Percentiles rank a stretch among this genome's conserved stretches.
These are phyloP conservation scores for Nephelium lappaceum DNA, from an alignment of 345 rosid species.

Conservation along the genomic window DNA sequence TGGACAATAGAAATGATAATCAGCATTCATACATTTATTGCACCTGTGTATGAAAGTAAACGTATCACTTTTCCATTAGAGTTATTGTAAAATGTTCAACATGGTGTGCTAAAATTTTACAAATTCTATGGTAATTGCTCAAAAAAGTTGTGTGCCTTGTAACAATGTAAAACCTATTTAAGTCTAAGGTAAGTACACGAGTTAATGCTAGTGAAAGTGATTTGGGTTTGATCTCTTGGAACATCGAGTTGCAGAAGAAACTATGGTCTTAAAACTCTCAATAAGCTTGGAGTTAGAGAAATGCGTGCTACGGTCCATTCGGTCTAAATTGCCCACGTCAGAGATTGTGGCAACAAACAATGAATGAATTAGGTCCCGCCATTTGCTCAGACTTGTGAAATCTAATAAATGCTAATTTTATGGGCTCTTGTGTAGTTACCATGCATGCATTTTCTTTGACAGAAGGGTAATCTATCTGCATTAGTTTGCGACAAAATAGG, in stretches of 20 bases:
- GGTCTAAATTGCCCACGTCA: conserved; percentile 70
- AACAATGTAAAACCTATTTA: neutral
- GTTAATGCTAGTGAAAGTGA: neutral
- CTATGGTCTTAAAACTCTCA: too few relatives aligned
- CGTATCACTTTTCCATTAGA: neutral
- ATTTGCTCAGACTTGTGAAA: neutral
- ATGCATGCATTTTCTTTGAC: too few relatives aligned
- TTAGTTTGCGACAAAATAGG: too few relatives aligned
- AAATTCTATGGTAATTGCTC: neutral
- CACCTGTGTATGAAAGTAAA: neutral
- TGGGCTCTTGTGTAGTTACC: too few relatives aligned
- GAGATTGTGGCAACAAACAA: conserved; percentile 86
- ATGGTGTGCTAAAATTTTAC: neutral
- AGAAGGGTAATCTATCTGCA: too few relatives aligned
- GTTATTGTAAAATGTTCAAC: neutral
- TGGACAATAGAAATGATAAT: too few relatives aligned
- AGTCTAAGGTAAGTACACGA: neutral
- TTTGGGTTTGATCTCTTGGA: neutral
- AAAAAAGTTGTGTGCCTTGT: neutral
- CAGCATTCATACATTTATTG: neutral
- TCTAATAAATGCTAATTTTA: too few relatives aligned
- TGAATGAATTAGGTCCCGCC: conserved; percentile 91
- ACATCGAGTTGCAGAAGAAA: neutral
- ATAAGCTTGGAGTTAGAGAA: neutral
- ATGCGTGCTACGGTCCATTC: neutral